Percentiles rank a stretch among this genome's conserved stretches.
phyloP scores from a whole-genome alignment of 768 basidiomycete genomes.

The Boletus pseudopeckii region DNA sequence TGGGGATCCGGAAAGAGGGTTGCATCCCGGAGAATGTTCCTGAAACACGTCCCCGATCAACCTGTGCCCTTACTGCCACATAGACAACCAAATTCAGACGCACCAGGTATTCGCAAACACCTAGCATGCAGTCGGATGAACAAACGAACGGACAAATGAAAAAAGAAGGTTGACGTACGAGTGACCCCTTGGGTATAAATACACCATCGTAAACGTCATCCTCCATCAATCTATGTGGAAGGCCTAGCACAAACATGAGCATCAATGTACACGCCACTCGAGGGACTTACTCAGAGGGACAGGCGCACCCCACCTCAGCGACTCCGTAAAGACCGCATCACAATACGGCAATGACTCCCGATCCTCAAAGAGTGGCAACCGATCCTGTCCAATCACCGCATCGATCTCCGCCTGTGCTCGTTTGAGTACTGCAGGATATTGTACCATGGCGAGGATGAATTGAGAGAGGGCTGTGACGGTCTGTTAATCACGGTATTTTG shows the following conservation, averaged over 20 bases:
- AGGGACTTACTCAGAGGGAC: constrained; percentile 52
- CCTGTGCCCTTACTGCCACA: too few relatives aligned
- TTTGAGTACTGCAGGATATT: constrained; percentile 51
- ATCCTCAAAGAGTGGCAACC: constrained; percentile 61
- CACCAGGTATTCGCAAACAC: constrained; percentile 65
- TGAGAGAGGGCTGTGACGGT: constrained; percentile 50
- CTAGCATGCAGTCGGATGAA: constrained; percentile 16
- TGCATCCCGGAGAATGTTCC: constrained; percentile 49
- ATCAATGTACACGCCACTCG: background rate
- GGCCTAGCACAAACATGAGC: constrained; percentile 34
- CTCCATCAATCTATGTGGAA: constrained; percentile 64
- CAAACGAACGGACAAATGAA: background rate
- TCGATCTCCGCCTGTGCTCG: constrained; percentile 70
- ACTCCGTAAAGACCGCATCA: constrained; percentile 54
- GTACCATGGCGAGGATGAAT: constrained; percentile 67
- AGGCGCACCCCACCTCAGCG: constrained; percentile 52
- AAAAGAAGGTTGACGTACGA: constrained; percentile 34
- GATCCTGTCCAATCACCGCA: constrained; percentile 36
- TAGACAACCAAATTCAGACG: constrained; percentile 4
- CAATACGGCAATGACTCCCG: constrained; percentile 54
- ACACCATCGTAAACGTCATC: constrained; percentile 61
- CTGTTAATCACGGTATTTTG: constrained; percentile 26
- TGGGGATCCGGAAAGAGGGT: constrained; percentile 47
- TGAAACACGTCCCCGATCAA: constrained; percentile 16
- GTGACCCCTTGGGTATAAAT: constrained; percentile 60